Percentiles rank a stretch among this genome's conserved stretches.
phyloP scores from a whole-genome alignment of 192 early-diverging fungal species.

The Funneliformis mosseae region DNA sequence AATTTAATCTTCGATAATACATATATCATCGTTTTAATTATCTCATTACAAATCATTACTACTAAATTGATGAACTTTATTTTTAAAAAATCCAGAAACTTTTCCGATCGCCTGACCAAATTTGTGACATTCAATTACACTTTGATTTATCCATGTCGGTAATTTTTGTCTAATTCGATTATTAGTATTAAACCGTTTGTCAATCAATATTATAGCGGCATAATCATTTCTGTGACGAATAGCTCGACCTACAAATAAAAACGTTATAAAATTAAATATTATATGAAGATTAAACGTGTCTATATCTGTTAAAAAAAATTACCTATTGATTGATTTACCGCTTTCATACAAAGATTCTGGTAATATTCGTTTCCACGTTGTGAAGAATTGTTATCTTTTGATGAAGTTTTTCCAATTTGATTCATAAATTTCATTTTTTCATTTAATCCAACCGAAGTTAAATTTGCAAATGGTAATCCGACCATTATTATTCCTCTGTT shows the following conservation, averaged over 20 bases:
- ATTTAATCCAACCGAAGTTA: slow-evolving; percentile 70
- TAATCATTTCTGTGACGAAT: slow-evolving; percentile 90
- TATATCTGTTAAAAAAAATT: slow-evolving; percentile 59
- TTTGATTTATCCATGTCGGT: slow-evolving; percentile 73
- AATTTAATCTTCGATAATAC: too few species aligned
- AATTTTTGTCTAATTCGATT: slow-evolving; percentile 62
- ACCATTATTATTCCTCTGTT: slow-evolving; percentile 75
- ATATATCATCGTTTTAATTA: too few species aligned
- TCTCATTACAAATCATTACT: too few species aligned
- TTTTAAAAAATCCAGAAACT: slow-evolving; percentile 51
- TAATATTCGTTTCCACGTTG: slow-evolving; percentile 59
- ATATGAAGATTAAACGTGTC: neutral
- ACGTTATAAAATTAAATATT: neutral
- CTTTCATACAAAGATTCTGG: slow-evolving; percentile 77
- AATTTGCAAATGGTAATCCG: slow-evolving; percentile 86
- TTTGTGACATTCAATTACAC: slow-evolving; percentile 47
- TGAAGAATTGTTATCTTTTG: slow-evolving; percentile 38
- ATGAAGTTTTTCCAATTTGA: slow-evolving; percentile 11
- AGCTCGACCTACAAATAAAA: slow-evolving; percentile 68
- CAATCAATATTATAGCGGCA: slow-evolving; percentile 81
- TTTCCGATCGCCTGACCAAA: slow-evolving; percentile 53
- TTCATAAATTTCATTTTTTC: slow-evolving; percentile 75
- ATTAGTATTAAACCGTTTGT: slow-evolving; percentile 59
- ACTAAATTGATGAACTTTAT: too few species aligned
- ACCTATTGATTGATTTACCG: slow-evolving; percentile 76